Percentiles rank a stretch among this genome's conserved stretches.
phyloP scores from a whole-genome alignment of 73 alveolate species.

The Paramecium pentaurelia region DNA sequence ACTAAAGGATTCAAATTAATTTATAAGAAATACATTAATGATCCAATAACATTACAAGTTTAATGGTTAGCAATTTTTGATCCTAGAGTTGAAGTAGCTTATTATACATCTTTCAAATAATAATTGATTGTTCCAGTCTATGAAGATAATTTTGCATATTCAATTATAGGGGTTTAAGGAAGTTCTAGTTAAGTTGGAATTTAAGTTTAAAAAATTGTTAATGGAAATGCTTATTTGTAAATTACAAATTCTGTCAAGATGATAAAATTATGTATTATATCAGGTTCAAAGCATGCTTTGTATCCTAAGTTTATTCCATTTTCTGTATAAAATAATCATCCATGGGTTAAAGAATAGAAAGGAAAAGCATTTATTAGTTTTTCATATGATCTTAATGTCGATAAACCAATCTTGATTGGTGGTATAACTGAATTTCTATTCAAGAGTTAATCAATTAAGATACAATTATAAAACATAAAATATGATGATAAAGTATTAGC shows the following conservation, averaged over 20 bases:
- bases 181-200: neutral
- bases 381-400: neutral
- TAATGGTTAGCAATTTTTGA: constrained; percentile 15
- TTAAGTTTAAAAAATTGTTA: neutral
- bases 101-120: neutral
- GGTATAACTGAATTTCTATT: neutral
- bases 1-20: neutral
- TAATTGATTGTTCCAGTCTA: neutral
- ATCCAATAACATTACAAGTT: neutral
- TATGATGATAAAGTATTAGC: neutral
- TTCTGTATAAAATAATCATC: neutral
- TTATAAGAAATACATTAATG: neutral
- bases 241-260: neutral
- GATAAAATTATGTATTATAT: neutral
- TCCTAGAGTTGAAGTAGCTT: constrained; percentile 8
- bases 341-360: neutral
- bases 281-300: neutral
- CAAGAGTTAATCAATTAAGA: neutral
- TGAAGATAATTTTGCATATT: neutral
- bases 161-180: neutral
- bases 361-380: constrained; percentile 11
- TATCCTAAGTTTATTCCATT: neutral
- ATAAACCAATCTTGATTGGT: neutral
- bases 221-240: neutral
- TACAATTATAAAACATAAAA: neutral